Conservation (phyloP, 164 flowering plant genomes). For the Santalum album region DNA sequence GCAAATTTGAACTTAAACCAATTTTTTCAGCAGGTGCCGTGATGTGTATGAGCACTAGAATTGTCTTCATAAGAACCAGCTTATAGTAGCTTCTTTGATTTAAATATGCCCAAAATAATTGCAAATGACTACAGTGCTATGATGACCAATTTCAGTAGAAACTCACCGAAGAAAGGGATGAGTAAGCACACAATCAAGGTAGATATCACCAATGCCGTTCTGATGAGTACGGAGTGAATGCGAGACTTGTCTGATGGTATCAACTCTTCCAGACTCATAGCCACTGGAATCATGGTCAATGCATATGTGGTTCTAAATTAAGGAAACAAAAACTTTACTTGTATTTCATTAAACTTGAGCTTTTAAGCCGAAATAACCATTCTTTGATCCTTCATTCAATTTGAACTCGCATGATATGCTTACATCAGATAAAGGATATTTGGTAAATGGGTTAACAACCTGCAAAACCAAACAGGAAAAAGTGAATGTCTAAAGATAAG, state of each 20-base stretch:
- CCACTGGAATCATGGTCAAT: conserved; percentile 2
- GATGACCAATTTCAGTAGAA: too few species aligned
- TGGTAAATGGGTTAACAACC: conserved; percentile 97
- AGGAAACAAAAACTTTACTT: not conserved
- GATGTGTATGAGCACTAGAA: too few species aligned
- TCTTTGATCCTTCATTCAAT: too few species aligned
- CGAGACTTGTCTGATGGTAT: not conserved
- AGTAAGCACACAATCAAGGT: conserved; percentile 2
- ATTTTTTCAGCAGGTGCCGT: too few species aligned
- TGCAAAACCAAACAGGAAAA: conserved; percentile 30
- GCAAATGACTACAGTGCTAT: too few species aligned
- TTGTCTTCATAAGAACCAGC: too few species aligned
- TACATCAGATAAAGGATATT: conserved; percentile 61
- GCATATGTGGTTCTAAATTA: conserved; percentile 3
- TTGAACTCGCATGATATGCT: too few species aligned
- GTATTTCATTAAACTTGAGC: not conserved
- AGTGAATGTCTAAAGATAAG: not conserved
- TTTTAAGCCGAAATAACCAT: not conserved
- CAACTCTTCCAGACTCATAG: conserved; percentile 5
- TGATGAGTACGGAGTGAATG: not conserved
- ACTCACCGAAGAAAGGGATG: conserved; percentile 4
- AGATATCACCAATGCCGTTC: conserved; percentile 3
- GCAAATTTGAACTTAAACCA: too few species aligned
- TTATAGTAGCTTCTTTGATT: too few species aligned
- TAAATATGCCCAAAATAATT: too few species aligned